Base-by-base conservation (phyloP, 2,329 filamentous ascomycete genomes). In the Penicillium sp. region DNA sequence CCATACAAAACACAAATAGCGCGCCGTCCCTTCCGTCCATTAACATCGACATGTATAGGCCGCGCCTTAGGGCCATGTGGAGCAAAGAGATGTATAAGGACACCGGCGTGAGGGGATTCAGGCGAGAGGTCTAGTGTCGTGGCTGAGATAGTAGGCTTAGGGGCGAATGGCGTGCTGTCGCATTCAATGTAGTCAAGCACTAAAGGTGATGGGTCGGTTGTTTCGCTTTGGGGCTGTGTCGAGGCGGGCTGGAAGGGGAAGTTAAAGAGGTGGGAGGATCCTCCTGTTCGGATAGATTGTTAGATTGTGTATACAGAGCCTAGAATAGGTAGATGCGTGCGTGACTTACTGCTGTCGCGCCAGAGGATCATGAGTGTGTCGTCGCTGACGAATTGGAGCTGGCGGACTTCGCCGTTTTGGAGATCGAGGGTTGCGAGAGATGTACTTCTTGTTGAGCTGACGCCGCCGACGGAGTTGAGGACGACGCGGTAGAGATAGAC, bases 301-400 rank as follows among this genome's bases (percentile, higher is more conserved):
- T 29, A 39, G 26, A 46, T 10, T 4, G 2, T 50, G 29, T 9
- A 16, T 24, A 5, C 8, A 35, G 6, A 18, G 4, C 18, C 9
- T 11, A 51, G 26, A 3, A 31, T 13, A 26, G n/a, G n/a, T n/a
- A n/a, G n/a, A 20, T 2, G 20, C 34, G 37, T 22, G 16, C 1
- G 18, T 39, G 45, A 55, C 63, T 63, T 68, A 74, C 74, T 66
- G 22, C 61, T 53, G 34, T 69, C 66, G 42, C 69, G 66, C 72
- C 81, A 82, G 2, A 92, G 79, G 1, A 89, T 62, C 51, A 91
- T 77, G 2, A 92, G 69, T 0, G 76, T 79, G 13, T 79, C 72
- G 53, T 88, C 83, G 63, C 88, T 80, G 42, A 89, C 79, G 65
- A 92, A 90, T 66, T 87, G 86, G 14, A 88, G 71, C 67, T 91